These are phyloP conservation scores for Fremontodendron californicum DNA, from an alignment of 345 rosid species.

Conservation along the genomic window DNA sequence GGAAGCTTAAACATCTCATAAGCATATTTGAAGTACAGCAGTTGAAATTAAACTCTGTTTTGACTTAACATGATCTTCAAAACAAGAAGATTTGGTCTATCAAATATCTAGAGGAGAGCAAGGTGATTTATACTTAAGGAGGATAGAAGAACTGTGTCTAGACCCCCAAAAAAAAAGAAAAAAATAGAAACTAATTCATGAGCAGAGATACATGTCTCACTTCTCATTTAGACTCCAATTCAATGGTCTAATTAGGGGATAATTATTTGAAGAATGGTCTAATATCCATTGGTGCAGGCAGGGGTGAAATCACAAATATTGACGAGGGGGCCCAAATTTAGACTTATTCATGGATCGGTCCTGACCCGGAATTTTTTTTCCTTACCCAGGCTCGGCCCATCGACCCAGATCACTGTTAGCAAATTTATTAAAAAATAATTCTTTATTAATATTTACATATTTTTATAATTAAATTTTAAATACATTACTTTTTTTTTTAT, in stretches of 20 bases:
- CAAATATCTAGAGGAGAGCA: not conserved
- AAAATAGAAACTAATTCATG: not conserved
- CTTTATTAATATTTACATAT: no score
- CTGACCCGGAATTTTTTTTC: no score
- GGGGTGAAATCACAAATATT: no score
- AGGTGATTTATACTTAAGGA: not conserved
- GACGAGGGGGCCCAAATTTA: no score
- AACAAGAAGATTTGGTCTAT: not conserved
- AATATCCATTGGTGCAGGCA: not conserved
- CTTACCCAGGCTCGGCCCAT: no score
- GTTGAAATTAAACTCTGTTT: not conserved
- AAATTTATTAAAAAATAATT: no score
- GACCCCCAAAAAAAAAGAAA: not conserved
- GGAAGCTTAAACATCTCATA: conserved; percentile 7
- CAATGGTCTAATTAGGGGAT: not conserved
- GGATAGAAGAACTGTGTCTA: not conserved
- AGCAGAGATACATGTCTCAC: not conserved
- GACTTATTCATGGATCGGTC: no score
- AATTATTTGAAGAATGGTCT: not conserved
- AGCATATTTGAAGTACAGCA: not conserved
- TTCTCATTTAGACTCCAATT: not conserved
- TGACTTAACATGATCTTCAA: not conserved
- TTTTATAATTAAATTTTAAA: no score
- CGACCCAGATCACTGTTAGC: no score
- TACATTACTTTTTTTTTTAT: no score